A percentile compares a stretch with the other conserved stretches of the same genome.
These are phyloP conservation scores for Backusella macrospora DNA, from an alignment of 192 early-diverging fungal species.

Conservation along the genomic window DNA sequence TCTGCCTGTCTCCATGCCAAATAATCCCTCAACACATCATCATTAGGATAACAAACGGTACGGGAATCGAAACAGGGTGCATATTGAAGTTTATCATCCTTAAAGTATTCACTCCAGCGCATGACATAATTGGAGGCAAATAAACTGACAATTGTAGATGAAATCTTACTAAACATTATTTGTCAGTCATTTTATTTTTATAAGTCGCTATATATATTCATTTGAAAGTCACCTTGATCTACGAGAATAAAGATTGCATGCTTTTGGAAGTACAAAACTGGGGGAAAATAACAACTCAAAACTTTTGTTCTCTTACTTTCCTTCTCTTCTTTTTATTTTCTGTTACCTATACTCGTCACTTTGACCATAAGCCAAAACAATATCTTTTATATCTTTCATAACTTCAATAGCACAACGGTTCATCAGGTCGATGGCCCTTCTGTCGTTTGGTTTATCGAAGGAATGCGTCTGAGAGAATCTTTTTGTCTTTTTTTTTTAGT, in stretches of 20 bases:
- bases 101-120: conserved; percentile 79
- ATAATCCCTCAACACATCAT: conserved; percentile 87
- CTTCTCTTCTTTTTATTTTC: not conserved
- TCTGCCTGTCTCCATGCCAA: conserved; percentile 94
- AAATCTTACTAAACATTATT: conserved; percentile 65
- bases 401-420: conserved; percentile 77
- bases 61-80: conserved; percentile 93
- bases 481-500: not conserved
- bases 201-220: conserved; percentile 13
- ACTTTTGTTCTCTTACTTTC: not conserved
- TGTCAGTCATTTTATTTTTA: not conserved
- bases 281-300: not conserved
- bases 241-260: conserved; percentile 69
- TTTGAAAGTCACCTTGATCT: conserved; percentile 50
- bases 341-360: conserved; percentile 85
- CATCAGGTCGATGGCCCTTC: conserved; percentile 79
- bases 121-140: conserved; percentile 89
- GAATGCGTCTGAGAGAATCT: conserved; percentile 79
- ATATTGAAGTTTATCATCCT: conserved; percentile 62
- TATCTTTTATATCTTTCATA: conserved; percentile 81
- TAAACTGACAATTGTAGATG: conserved; percentile 76
- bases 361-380: conserved; percentile 87
- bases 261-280: conserved; percentile 73
- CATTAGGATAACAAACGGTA: conserved; percentile 84
- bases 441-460: conserved; percentile 82